Conservation (phyloP, 257 asterid genomes). For the Anisodus tanguticus region DNA sequence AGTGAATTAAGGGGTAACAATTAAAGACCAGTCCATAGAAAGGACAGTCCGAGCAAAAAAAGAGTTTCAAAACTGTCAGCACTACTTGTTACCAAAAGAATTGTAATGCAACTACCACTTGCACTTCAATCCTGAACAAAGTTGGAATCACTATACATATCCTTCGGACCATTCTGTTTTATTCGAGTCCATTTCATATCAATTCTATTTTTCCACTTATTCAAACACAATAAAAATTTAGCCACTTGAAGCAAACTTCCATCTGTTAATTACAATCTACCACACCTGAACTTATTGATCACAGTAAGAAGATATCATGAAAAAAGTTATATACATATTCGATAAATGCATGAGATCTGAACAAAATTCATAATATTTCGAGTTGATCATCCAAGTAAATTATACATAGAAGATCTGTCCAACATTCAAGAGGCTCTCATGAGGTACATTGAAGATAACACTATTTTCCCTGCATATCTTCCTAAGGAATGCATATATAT, state of each 20-base stretch:
- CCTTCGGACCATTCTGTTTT: too few species aligned
- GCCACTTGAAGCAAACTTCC: not conserved
- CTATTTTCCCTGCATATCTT: conserved; percentile 44
- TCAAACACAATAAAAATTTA: not conserved
- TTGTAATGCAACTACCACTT: too few species aligned
- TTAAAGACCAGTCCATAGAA: too few species aligned
- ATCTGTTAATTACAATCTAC: not conserved
- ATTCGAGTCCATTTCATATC: too few species aligned
- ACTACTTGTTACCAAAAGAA: too few species aligned
- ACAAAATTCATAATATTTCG: not conserved
- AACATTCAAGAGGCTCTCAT: conserved; percentile 43
- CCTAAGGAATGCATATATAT: conserved; percentile 40
- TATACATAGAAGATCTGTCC: conserved; percentile 40
- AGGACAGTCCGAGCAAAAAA: too few species aligned
- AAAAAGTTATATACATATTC: not conserved
- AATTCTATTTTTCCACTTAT: not conserved
- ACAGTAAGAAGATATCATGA: not conserved
- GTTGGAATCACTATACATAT: too few species aligned
- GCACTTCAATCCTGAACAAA: too few species aligned
- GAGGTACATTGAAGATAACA: conserved; percentile 42
- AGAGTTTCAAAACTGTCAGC: too few species aligned
- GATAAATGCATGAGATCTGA: not conserved
- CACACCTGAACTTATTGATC: not conserved
- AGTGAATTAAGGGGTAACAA: too few species aligned
- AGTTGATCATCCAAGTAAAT: conserved; percentile 2